Percentiles rank a stretch among this genome's conserved stretches.
phyloP scores from a whole-genome alignment of 1,284 basidiomycete species.

The Irpex lacteus region DNA sequence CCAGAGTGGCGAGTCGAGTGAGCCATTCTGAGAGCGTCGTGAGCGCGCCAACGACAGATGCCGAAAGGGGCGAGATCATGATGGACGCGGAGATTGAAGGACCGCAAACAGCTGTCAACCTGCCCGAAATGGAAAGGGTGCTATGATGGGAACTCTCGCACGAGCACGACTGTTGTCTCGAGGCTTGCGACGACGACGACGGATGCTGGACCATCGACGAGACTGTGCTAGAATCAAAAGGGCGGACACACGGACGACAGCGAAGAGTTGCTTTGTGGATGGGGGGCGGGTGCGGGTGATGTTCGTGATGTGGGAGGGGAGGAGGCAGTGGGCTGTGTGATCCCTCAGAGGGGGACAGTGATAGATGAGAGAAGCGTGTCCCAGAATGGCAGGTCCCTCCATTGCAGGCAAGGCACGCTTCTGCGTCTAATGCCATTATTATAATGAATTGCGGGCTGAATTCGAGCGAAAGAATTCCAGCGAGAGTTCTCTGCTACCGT shows the following conservation, averaged over 20 bases:
- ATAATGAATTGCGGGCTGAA: not conserved
- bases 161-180: not conserved
- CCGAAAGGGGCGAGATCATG: conserved; percentile 15
- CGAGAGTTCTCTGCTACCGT: conserved; percentile 16
- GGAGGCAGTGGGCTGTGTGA: not conserved
- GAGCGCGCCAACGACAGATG: conserved; percentile 7
- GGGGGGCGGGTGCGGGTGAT: not conserved
- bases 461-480: not conserved
- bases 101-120: conserved; percentile 1
- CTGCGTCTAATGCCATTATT: not conserved
- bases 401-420: not conserved
- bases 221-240: not conserved
- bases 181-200: not conserved
- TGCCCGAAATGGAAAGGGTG: conserved; percentile 8
- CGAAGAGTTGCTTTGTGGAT: not conserved
- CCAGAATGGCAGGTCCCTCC: not conserved
- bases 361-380: not conserved
- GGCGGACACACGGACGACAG: not conserved
- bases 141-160: conserved; percentile 13
- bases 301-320: not conserved
- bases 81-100: conserved; percentile 17
- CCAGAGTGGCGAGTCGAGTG: conserved; percentile 13
- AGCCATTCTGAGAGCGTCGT: conserved; percentile 10
- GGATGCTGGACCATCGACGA: not conserved
- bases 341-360: not conserved